phyloP scores from a whole-genome alignment of 202 grass and related monocot species.

The Brachypodium distachyon region DNA sequence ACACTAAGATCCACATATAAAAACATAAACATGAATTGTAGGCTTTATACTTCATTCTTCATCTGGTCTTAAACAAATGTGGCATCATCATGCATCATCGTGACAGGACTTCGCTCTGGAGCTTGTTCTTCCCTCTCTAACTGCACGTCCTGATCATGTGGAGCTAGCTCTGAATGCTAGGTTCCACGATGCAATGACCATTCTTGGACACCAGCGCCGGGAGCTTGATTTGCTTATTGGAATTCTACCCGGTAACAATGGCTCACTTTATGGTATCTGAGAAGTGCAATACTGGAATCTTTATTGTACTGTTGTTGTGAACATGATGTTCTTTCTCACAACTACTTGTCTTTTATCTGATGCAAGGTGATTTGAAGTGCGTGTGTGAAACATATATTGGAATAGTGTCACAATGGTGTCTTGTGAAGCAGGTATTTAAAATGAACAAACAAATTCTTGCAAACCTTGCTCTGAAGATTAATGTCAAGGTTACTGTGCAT shows the following conservation, averaged over 20 bases:
- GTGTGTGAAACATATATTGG: constrained; percentile 76
- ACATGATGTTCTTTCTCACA: neutral
- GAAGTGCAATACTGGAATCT: neutral
- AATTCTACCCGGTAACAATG: constrained; percentile 59
- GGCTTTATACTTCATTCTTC: neutral
- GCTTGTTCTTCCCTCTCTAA: constrained; percentile 31
- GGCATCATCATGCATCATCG: neutral
- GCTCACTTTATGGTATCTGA: constrained; percentile 53
- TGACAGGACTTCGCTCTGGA: constrained; percentile 40
- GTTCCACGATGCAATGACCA: constrained; percentile 32
- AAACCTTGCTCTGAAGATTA: constrained; percentile 79
- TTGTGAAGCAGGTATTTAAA: constrained; percentile 57
- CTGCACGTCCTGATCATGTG: constrained; percentile 44
- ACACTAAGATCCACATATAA: constrained; percentile 9
- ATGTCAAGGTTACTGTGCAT: constrained; percentile 48
- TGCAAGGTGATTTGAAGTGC: constrained; percentile 67
- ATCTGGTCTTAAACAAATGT: neutral
- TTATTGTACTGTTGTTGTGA: neutral
- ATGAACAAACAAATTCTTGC: constrained; percentile 62
- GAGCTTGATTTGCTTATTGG: constrained; percentile 64
- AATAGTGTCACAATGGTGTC: constrained; percentile 71
- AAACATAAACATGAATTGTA: neutral
- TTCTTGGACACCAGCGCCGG: constrained; percentile 21
- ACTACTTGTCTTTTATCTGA: neutral
- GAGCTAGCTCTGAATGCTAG: constrained; percentile 30